Conservation (phyloP, 768 basidiomycete species). For the Leccinum obscurum region DNA sequence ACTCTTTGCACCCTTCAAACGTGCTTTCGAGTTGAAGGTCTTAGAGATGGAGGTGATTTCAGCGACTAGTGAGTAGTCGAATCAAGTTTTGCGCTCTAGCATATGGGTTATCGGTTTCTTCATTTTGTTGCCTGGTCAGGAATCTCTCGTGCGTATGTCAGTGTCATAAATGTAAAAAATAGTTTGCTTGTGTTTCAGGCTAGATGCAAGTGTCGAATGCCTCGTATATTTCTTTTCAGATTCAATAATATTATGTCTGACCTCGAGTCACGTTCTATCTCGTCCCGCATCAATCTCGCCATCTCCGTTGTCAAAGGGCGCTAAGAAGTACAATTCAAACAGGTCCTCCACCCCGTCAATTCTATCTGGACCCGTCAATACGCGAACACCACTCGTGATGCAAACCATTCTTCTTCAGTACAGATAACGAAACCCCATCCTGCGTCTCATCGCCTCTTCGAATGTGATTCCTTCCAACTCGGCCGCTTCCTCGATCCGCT, state of each 20-base stretch:
- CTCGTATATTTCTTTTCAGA: background rate
- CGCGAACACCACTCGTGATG: background rate
- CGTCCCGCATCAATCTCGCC: too few relatives aligned
- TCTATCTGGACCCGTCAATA: background rate
- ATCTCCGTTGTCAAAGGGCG: too few relatives aligned
- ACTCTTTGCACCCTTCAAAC: constrained; percentile 37
- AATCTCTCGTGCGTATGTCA: background rate
- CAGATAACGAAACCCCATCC: constrained; percentile 59
- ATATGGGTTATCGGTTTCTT: background rate
- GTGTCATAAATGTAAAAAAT: background rate
- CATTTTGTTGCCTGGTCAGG: background rate
- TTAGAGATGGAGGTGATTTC: constrained; percentile 38
- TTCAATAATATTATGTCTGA: background rate
- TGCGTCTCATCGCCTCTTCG: constrained; percentile 56
- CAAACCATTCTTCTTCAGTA: constrained; percentile 32
- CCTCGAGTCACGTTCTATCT: background rate
- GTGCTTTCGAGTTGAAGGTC: constrained; percentile 41
- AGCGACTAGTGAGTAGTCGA: constrained; percentile 28
- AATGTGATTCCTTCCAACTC: constrained; percentile 58
- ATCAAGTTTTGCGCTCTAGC: background rate
- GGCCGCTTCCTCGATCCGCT: constrained; percentile 58
- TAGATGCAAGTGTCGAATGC: too few relatives aligned
- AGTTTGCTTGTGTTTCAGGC: background rate
- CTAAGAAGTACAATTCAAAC: too few relatives aligned
- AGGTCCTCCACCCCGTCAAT: background rate